Base-by-base conservation (phyloP, 768 basidiomycete species). In the Clitopilus hobsonii region DNA sequence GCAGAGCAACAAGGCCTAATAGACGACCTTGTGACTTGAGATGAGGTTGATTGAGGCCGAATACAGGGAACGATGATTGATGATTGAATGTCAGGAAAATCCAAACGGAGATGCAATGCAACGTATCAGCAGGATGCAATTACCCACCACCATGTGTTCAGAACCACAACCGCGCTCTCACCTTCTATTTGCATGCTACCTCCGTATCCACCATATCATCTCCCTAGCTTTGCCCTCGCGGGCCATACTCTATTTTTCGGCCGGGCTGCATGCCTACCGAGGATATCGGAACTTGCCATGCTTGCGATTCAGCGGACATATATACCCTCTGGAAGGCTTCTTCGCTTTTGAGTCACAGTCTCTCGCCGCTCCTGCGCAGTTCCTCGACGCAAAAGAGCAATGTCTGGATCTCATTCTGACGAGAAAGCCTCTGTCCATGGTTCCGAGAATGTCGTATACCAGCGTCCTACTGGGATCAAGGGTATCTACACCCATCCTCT, bases 401-500 rank as follows among this genome's bases (percentile, higher is more conserved):
- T 45, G 41, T 45, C 41, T 45, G 41, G 16, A 10, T 10, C 22
- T 23, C n/a, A 45, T n/a, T n/a, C n/a, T 10, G 41, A 45, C 41
- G 22, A 45, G 41, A 45, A 18, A 20, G 41, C 10, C 16, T 45
- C 16, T 23, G 22, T 45, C 22, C 10, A 45, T 23, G 3, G 14
- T 23, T 20, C 41, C 41, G 41, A 45, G 41, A 23, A 16, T 3
- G 18, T 16, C 11, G 22, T 61, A 51, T 63, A 57, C 36, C 61
- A 65, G 41, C 64, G 63, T 6, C 64, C 62, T 26, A 61, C 47
- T 27, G 64, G 64, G n/a, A 29, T 63, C 22, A 63, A 52, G 53
- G 62, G 64, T 18, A 32, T 57, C 5, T 65, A 65, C 48, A 55
- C 59, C 27, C 64, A 65, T 52, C 64, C 64, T 32, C 50, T 63